Percentiles rank a stretch among this genome's conserved stretches.
Conservation (phyloP, 306 rosid species). For the Sicyos baderoa region DNA sequence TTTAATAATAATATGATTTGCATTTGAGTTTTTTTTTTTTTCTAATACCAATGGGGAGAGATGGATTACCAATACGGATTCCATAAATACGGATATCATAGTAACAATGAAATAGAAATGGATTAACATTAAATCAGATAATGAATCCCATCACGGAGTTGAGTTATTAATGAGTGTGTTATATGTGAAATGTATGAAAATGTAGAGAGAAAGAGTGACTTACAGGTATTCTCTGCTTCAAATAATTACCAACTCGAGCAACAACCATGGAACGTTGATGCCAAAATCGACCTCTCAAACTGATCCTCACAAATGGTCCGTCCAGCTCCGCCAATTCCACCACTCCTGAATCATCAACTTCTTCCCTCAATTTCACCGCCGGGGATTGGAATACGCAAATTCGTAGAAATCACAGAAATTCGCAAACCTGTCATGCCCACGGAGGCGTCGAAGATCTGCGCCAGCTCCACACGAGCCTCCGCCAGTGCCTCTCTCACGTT, state of each 20-base stretch:
- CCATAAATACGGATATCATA: too few relatives aligned
- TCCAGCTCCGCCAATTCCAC: conserved; percentile 71
- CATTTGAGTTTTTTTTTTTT: too few relatives aligned
- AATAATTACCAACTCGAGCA: conserved; percentile 68
- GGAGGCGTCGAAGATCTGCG: conserved; percentile 66
- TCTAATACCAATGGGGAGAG: too few relatives aligned
- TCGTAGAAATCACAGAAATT: too few relatives aligned
- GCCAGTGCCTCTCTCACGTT: conserved; percentile 48
- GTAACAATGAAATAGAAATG: too few relatives aligned
- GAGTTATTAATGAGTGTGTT: too few relatives aligned
- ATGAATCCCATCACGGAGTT: too few relatives aligned
- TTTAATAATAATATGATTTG: too few relatives aligned
- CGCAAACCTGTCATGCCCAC: conserved; percentile 77
- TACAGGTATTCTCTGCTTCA: conserved; percentile 87
- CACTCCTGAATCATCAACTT: conserved; percentile 32
- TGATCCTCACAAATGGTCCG: conserved; percentile 80
- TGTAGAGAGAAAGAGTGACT: conserved; percentile 20
- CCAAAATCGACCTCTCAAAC: conserved; percentile 91
- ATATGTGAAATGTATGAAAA: too few relatives aligned
- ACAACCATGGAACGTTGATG: conserved; percentile 63
- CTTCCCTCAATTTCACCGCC: conserved; percentile 1
- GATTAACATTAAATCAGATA: too few relatives aligned
- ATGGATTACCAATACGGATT: too few relatives aligned
- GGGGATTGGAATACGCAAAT: too few relatives aligned
- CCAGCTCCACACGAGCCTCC: conserved; percentile 66